Evolutionary conservation across 345 rosid species (phyloP).

Genomic region (Rhodamnia argentea): DNA sequence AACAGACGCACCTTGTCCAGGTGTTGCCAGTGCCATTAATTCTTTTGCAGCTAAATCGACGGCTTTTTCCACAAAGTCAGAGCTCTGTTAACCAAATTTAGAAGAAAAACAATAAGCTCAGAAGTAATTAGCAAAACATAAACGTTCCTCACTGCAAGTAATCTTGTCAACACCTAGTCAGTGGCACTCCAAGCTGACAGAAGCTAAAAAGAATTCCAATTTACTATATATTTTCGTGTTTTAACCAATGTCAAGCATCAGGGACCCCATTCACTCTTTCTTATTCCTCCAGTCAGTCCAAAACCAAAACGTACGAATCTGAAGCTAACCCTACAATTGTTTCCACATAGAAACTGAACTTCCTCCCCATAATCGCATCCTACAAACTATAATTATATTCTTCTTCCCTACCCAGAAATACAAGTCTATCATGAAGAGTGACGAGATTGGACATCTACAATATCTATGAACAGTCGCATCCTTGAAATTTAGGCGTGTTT

Average conservation of each 20-base stretch:
- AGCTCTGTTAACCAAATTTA: conserved; percentile 20
- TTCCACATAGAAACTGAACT: neutral
- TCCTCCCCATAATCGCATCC: neutral
- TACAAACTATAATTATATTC: neutral
- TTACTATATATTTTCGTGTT: neutral
- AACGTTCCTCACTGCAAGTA: neutral
- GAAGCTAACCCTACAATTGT: neutral
- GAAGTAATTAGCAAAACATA: neutral
- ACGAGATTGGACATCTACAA: neutral
- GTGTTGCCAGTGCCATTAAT: conserved; percentile 54
- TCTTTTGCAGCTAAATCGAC: conserved; percentile 58
- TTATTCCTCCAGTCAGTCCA: neutral
- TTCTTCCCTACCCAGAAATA: neutral
- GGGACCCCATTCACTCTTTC: neutral
- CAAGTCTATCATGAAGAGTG: neutral
- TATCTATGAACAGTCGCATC: too few species aligned
- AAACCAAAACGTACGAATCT: neutral
- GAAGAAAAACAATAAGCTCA: neutral
- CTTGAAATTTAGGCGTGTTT: neutral
- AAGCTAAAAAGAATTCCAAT: neutral
- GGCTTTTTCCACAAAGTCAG: conserved; percentile 55
- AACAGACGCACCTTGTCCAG: conserved; percentile 36
- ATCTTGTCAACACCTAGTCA: neutral
- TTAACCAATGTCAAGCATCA: neutral
- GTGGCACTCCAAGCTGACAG: neutral